A percentile compares a stretch with the other conserved stretches of the same genome.
These are phyloP conservation scores for Selaginella moellendorffii DNA, from an alignment of 75 land plant genomes.

Conservation along the genomic window DNA sequence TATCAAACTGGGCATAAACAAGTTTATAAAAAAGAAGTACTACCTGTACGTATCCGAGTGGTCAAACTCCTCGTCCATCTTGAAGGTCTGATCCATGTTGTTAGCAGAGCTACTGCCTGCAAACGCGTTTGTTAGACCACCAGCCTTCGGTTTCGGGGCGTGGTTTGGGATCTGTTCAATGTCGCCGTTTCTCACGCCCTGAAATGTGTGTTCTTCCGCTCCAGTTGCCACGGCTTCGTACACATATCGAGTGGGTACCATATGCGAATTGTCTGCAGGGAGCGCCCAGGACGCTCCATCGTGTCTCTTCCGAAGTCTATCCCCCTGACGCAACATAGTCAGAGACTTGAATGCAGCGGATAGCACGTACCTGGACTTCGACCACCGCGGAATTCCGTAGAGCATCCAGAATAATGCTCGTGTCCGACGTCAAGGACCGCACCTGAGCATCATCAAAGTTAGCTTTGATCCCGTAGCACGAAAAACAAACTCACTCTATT, in stretches of 20 bases:
- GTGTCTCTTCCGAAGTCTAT: slow-evolving; percentile 59
- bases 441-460: slow-evolving; percentile 37
- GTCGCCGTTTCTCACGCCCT: not conserved
- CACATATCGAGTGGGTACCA: slow-evolving; percentile 12
- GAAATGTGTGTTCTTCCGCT: slow-evolving; percentile 10
- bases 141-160: slow-evolving; percentile 11
- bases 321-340: slow-evolving; percentile 32
- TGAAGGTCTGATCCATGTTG: slow-evolving; percentile 27
- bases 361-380: slow-evolving; percentile 62
- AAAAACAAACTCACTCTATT: slow-evolving; percentile 74
- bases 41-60: not conserved
- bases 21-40: not conserved
- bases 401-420: slow-evolving; percentile 55
- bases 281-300: slow-evolving; percentile 65
- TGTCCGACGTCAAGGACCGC: slow-evolving; percentile 43
- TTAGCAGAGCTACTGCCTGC: slow-evolving; percentile 14
- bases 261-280: slow-evolving; percentile 8
- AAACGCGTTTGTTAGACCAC: slow-evolving; percentile 44
- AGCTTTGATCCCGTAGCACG: too few relatives aligned
- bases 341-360: not conserved
- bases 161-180: not conserved
- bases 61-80: slow-evolving; percentile 90
- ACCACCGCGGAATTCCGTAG: slow-evolving; percentile 43
- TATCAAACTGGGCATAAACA: too few relatives aligned
- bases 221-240: not conserved